Conservation (phyloP, 176 grass and related monocot genomes). For the Oryza punctata region DNA sequence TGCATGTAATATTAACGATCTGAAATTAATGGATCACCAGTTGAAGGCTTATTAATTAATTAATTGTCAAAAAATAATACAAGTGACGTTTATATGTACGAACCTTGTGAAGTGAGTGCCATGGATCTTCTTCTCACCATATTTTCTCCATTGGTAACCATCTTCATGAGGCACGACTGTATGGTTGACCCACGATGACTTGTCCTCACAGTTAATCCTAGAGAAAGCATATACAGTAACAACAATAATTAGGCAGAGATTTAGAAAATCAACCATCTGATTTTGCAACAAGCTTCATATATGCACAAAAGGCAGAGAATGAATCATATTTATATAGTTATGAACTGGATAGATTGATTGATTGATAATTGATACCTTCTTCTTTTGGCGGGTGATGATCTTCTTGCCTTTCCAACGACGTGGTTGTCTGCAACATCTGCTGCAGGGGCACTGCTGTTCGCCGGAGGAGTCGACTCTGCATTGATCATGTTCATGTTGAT, state of each 20-base stretch:
- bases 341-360: too few species aligned
- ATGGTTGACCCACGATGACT: background rate
- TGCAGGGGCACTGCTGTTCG: background rate
- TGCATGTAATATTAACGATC: background rate
- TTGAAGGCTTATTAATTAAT: too few species aligned
- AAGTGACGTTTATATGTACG: background rate
- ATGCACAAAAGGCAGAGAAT: too few species aligned
- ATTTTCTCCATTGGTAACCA: slow-evolving; percentile 36
- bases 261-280: background rate
- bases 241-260: too few species aligned
- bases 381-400: slow-evolving; percentile 8
- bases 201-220: background rate
- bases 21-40: background rate
- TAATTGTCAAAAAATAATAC: background rate
- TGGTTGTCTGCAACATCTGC: background rate
- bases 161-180: slow-evolving; percentile 16
- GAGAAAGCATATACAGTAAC: background rate
- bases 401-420: background rate
- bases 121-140: slow-evolving; percentile 35
- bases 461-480: background rate
- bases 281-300: background rate
- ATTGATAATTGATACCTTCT: background rate
- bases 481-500: background rate
- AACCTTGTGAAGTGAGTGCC: slow-evolving; percentile 12
- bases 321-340: too few species aligned